Base-by-base conservation (phyloP, 1,284 basidiomycete species). In the Rhizoctonia solani region DNA sequence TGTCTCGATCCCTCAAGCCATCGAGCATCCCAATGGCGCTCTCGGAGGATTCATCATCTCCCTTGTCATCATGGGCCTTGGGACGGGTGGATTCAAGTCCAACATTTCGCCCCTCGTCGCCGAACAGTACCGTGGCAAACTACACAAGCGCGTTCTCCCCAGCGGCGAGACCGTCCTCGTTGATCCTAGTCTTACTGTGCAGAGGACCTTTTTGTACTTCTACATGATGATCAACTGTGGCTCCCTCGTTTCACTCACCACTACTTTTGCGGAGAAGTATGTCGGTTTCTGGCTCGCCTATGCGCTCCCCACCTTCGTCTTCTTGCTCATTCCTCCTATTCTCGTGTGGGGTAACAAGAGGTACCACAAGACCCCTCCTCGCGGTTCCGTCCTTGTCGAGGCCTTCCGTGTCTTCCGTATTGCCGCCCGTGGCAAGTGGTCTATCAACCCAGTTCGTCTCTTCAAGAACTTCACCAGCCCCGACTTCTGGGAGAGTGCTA, bases 101-200 rank as follows among this genome's bases (percentile, higher is more conserved):
- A 93, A 93, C 74, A 86, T 90, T 68, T 88, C 87, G 0, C 89
- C 90, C 0, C 79, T 93, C 65, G 82, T 93, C 41, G 91, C 90
- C 44, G 89, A 95, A 77, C 88, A 93, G 74, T 88, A 89, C 74
- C 47, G 68, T 73, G 58, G 63, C 67, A 70, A 72, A 34, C 39
- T 56, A 27, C 54, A 66, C 55, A 69, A 67, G 47, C 66, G 74
- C 2, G 83, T 81, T 2, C 82, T 81, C 1, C 82, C 80, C 69
- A 78, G 75, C 21, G 92, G 92, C 50, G 88, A 93, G 76, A 81
- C 86, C 37, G 90, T 95, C 63, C 87, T 95, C 69, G 85, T 94
- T 37, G 92, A 95, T 75, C 93, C 93, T 0, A 75, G 80, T 0
- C 73, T 89, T 73, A 95, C 93, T 1, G 81, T 86, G 30, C 46